Evolutionary conservation across 129 eudicot genomes (phyloP), one percentile per base, ranked within the genome.

Genomic region (Oenanthe sinensis): DNA sequence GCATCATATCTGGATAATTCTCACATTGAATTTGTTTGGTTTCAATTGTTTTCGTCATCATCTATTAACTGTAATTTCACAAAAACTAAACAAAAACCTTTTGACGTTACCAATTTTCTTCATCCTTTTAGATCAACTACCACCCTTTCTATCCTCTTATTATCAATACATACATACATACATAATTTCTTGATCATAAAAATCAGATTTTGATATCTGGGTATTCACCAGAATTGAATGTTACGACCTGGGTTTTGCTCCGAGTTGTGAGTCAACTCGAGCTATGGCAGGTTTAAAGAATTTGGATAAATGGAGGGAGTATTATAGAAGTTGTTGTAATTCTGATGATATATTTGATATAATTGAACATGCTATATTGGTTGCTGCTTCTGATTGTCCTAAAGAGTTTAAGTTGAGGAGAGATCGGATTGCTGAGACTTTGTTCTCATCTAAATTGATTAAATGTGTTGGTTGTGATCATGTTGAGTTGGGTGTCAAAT

Each of bases 331-430:
- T n/a, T 83, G 65, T 26, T 84, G 88, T 4, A 86, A 87, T 81
- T 83, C 94, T 10, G 81, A 92, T 10, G 88, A 85, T 80, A 91
- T 95, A 13, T 95, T 95, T 37, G 89, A 85, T 30, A 88, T 95
- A 42, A 92, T 95, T 39, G 89, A 92, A 81, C 82, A 90, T 24
- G 97, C 91, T 8, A 87, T 95, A 47, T 79, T 86, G 86, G 90
- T 95, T 71, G 98, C 98, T 13, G 96, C 97, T 49, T 78, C 84
- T 20, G 98, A 95, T 88, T 86, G 87, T 33, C 97, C 97, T 0
- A 75, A 90, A 22, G 96, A 95, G 60, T 90, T 90, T 74, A 92
- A 82, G 79, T 60, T 79, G 72, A 87, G 90, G 80, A 86, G 97
- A 78, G 98, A 86, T 82, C 77, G 80, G 37, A 87, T 95, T 71